Evolutionary conservation across 2,329 filamentous ascomycete genomes (phyloP).

Genomic region (Moelleriella libera): DNA sequence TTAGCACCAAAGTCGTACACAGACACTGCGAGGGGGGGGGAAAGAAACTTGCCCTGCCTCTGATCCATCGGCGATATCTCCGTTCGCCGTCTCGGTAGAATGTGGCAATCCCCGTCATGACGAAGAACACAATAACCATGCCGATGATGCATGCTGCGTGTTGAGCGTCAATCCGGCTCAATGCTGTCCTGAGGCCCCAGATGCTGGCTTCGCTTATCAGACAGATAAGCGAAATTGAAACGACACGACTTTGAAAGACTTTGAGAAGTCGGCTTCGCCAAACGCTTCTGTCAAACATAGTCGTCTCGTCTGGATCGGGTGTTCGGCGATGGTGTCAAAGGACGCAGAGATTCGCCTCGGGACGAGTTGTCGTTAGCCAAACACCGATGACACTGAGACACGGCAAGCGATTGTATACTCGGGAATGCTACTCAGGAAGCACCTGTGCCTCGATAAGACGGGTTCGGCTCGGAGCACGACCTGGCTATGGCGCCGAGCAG

Average conservation of each 20-base stretch:
- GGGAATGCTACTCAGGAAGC: too few species aligned
- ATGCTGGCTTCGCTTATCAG: slow-evolving; percentile 29
- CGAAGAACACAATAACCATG: slow-evolving; percentile 25
- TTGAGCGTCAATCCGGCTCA: slow-evolving; percentile 18
- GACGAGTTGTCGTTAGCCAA: slow-evolving; percentile 1
- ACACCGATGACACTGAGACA: slow-evolving; percentile 1
- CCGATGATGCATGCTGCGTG: slow-evolving; percentile 34
- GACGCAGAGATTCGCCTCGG: slow-evolving; percentile 1
- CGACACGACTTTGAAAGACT: too few species aligned
- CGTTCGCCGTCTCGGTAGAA: slow-evolving; percentile 8
- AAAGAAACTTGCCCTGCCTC: slow-evolving; percentile 15
- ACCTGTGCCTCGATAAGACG: too few species aligned
- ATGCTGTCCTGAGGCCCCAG: slow-evolving; percentile 23
- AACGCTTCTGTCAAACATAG: slow-evolving; percentile 3
- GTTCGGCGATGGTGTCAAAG: slow-evolving; percentile 1
- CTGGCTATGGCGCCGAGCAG: too few species aligned
- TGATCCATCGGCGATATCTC: slow-evolving; percentile 17
- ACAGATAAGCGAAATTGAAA: slow-evolving; percentile 23
- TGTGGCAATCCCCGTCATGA: slow-evolving; percentile 15
- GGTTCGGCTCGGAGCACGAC: too few species aligned
- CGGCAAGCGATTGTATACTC: too few species aligned
- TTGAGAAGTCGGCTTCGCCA: slow-evolving; percentile 8
- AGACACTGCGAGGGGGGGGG: neutral
- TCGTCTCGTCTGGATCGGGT: slow-evolving; percentile 1
- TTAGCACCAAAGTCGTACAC: neutral